Base-by-base conservation (phyloP, 1,284 basidiomycete genomes). In the Apiotrichum siamense region DNA sequence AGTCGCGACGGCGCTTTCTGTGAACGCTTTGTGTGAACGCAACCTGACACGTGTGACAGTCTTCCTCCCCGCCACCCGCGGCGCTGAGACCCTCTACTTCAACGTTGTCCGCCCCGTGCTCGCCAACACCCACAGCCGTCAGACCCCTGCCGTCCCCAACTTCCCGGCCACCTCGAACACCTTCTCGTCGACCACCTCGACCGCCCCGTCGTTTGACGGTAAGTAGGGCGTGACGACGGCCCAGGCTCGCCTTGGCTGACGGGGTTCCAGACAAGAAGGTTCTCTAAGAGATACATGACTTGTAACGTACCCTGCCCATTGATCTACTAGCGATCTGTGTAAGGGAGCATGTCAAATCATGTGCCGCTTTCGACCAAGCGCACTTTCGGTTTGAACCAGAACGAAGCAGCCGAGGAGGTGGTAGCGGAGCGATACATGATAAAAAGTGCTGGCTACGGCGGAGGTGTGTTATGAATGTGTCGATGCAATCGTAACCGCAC, bases 61-160 rank as follows among this genome's bases (percentile, higher is more conserved):
- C 58, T 65, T 66, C 62, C 72, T 74, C 62, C 69, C 72, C 49
- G 65, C 64, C 47, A 68, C 63, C 39, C 67, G 87, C 82, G 87
- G 87, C 60, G 87, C 87, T 32, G 84, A 86, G 79, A 75, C 76
- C 43, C 76, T 83, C 25, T 88, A 88, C 75, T 70, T 77, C 65
- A 77, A 76, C 61, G 76, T 85, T 49, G 74, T 88, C 70, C 86
- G 86, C 70, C 86, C 85, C 40, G 73, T 86, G 44, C 76, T 87
- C 57, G 73, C 76, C 59, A 83, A 69, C 61, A 41, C 61, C 55
- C 69, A 69, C 57, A 54, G 61, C 39, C 56, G 29, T 31, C 33
- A n/a, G 12, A 35, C 12, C 17, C 12, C 33, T n/a, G 10, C 18
- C 33, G 57, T 26, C 39, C 54, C 20, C 54, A 60, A 44, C 27